Evolutionary conservation across 2,329 filamentous ascomycete species (phyloP).

Genomic region (Monilinia aucupariae): DNA sequence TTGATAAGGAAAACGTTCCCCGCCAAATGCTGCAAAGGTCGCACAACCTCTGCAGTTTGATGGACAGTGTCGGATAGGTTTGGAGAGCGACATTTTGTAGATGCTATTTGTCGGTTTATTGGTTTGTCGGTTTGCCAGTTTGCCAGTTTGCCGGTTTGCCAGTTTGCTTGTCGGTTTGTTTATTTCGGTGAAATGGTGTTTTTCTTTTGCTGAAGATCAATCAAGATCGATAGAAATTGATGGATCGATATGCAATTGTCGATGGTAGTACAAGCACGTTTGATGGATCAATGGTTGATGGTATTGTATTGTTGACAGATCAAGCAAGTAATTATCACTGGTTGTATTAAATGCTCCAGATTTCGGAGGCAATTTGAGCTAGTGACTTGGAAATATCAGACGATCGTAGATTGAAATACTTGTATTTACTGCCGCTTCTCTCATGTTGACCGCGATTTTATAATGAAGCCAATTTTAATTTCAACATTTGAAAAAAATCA

Average conservation of each 20-base stretch:
- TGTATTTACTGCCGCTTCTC: background rate
- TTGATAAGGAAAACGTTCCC: background rate
- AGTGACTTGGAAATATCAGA: background rate
- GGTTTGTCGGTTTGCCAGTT: too few relatives aligned
- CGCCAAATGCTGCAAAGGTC: constrained; percentile 2
- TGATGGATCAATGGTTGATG: background rate
- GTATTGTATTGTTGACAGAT: too few relatives aligned
- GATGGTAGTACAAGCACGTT: background rate
- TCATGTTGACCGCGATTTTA: too few relatives aligned
- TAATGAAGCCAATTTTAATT: background rate
- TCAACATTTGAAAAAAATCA: background rate
- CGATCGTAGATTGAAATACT: background rate
- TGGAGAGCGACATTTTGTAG: constrained; percentile 4
- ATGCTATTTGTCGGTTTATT: too few relatives aligned
- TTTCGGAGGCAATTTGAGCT: background rate
- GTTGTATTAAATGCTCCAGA: background rate
- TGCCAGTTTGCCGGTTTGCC: too few relatives aligned
- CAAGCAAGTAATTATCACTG: background rate
- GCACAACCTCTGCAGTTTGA: constrained; percentile 4
- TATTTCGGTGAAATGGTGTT: background rate
- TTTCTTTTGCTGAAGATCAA: background rate
- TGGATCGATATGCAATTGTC: background rate
- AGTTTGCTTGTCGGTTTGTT: too few relatives aligned
- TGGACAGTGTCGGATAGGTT: constrained; percentile 2
- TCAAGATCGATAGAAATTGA: background rate